Evolutionary conservation across 2,329 filamentous ascomycete genomes (phyloP).

Genomic region (Blastomyces percursus): DNA sequence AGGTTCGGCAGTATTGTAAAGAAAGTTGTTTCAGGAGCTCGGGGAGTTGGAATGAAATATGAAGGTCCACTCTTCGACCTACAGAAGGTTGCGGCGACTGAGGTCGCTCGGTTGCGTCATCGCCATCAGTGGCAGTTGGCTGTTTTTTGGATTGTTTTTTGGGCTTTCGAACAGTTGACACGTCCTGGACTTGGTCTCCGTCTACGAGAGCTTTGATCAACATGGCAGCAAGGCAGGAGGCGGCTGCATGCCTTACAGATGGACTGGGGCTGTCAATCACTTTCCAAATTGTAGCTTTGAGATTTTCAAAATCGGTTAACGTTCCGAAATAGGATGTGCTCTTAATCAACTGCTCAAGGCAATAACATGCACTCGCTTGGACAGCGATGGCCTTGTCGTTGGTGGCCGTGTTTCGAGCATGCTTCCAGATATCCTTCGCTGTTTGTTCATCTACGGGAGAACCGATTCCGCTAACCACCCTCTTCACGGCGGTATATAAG

Average conservation of each 20-base stretch:
- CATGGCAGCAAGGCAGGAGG: constrained; percentile 71
- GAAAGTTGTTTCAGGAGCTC: constrained; percentile 74
- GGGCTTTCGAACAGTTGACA: constrained; percentile 54
- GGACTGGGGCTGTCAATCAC: constrained; percentile 66
- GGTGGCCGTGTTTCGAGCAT: constrained; percentile 62
- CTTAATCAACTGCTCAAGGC: constrained; percentile 61
- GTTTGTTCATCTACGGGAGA: constrained; percentile 70
- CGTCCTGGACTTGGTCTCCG: constrained; percentile 39
- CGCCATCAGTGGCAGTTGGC: constrained; percentile 59
- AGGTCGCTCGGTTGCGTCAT: constrained; percentile 57
- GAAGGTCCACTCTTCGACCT: constrained; percentile 49
- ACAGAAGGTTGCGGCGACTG: constrained; percentile 48
- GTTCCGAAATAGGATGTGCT: constrained; percentile 77
- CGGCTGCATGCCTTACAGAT: constrained; percentile 72
- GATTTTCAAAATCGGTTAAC: constrained; percentile 75
- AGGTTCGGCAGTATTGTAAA: constrained; percentile 63
- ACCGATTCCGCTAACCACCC: constrained; percentile 64
- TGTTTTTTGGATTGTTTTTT: constrained; percentile 63
- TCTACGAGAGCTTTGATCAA: constrained; percentile 72
- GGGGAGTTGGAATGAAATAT: constrained; percentile 60
- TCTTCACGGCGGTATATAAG: constrained; percentile 62
- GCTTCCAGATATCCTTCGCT: constrained; percentile 90
- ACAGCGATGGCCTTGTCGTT: constrained; percentile 76
- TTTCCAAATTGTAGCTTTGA: constrained; percentile 76
- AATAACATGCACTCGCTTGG: constrained; percentile 66